Evolutionary conservation across 106 monocot genomes (phyloP).

Genomic region (Allium fistulosum): DNA sequence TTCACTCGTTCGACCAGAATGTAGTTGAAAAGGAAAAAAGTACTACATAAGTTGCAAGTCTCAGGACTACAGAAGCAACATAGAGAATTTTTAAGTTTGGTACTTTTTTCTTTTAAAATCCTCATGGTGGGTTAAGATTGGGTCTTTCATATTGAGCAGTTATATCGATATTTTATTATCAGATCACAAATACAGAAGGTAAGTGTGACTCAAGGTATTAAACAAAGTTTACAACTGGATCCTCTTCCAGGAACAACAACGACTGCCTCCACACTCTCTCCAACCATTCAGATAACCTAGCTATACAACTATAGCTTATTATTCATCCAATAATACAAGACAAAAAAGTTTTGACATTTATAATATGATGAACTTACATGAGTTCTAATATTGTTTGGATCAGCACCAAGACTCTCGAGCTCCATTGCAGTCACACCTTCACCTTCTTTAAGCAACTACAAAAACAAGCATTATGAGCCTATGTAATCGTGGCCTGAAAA

Average conservation of each 20-base stretch:
- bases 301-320: neutral
- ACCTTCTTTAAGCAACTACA: slow-evolving; percentile 22
- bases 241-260: slow-evolving; percentile 21
- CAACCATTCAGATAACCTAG: slow-evolving; percentile 27
- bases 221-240: slow-evolving; percentile 12
- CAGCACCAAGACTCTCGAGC: slow-evolving; percentile 24
- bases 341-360: neutral
- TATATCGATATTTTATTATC: too few species aligned
- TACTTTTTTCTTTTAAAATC: too few species aligned
- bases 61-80: too few species aligned
- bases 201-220: too few species aligned
- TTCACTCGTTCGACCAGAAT: neutral
- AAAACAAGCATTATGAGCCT: slow-evolving; percentile 19
- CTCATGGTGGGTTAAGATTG: too few species aligned
- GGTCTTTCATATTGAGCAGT: too few species aligned
- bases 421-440: slow-evolving; percentile 24
- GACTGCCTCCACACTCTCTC: slow-evolving; percentile 24
- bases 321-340: neutral
- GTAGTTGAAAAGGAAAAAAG: neutral
- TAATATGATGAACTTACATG: slow-evolving; percentile 15
- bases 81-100: too few species aligned
- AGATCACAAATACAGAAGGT: too few species aligned
- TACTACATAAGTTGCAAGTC: too few species aligned
- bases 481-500: slow-evolving; percentile 22
- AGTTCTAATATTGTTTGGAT: slow-evolving; percentile 17